These are phyloP conservation scores for Ganoderma meredithae DNA, from an alignment of 1,284 basidiomycete genomes.

Conservation along the genomic window DNA sequence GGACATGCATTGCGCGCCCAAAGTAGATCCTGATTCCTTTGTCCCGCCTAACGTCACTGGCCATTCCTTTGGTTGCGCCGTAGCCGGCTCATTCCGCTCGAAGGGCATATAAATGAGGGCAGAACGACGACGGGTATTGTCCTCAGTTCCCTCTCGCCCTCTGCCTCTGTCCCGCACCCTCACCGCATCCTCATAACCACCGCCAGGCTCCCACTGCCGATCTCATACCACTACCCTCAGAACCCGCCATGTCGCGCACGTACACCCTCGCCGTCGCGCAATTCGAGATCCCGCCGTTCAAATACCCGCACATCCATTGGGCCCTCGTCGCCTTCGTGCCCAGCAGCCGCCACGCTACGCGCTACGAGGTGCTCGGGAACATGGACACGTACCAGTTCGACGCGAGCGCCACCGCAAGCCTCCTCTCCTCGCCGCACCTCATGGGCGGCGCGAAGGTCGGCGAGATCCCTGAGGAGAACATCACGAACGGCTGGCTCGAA, in stretches of 20 bases:
- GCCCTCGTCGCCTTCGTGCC: conserved; percentile 1
- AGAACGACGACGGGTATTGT: neutral
- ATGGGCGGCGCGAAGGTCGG: conserved; percentile 9
- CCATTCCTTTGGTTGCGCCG: neutral
- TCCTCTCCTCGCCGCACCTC: neutral
- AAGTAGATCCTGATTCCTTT: neutral
- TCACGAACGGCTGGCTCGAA: conserved; percentile 7
- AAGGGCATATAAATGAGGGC: neutral
- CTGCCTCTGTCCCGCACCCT: neutral
- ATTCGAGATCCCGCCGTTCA: neutral
- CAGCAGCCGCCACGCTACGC: neutral
- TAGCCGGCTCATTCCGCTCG: neutral
- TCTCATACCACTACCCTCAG: neutral
- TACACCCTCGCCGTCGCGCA: neutral
- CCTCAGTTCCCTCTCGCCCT: neutral
- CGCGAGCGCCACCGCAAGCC: neutral
- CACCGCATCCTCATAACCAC: neutral
- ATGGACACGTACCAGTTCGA: neutral
- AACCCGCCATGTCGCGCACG: neutral
- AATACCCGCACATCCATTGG: conserved; percentile 2
- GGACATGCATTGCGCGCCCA: neutral
- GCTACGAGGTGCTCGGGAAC: neutral
- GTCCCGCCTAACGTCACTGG: neutral
- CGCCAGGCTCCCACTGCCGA: too few relatives aligned
- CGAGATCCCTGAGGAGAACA: conserved; percentile 1